Evolutionary conservation across 2,329 filamentous ascomycete species (phyloP).

Genomic region (Alternaria sp.): DNA sequence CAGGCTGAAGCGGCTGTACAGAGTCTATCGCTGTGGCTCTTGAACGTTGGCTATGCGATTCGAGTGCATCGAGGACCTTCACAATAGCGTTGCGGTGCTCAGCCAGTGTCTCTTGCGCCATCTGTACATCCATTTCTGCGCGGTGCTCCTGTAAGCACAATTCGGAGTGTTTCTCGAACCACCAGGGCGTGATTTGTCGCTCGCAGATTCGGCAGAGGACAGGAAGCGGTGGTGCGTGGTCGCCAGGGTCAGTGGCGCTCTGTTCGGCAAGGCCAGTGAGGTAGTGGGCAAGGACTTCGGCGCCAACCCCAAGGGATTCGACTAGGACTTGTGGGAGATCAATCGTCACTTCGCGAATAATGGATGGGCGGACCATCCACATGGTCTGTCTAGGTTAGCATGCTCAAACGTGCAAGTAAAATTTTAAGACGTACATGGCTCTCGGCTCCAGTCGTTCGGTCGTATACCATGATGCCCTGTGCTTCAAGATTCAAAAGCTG

Average conservation of each 20-base stretch:
- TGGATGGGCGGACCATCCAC: conserved; percentile 99
- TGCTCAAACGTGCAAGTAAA: background rate
- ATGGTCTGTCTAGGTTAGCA: conserved; percentile 74
- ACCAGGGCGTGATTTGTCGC: conserved; percentile 96
- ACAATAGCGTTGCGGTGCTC: conserved; percentile 96
- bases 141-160: conserved; percentile 94
- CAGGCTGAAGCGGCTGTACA: conserved; percentile 60
- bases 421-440: conserved; percentile 75
- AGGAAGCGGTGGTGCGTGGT: conserved; percentile 80
- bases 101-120: conserved; percentile 88
- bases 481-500: conserved; percentile 83
- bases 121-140: conserved; percentile 96
- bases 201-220: conserved; percentile 97
- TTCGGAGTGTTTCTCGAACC: conserved; percentile 99
- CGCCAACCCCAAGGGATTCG: conserved; percentile 91
- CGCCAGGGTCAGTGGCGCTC: conserved; percentile 75
- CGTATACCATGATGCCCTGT: conserved; percentile 98
- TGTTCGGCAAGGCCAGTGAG: conserved; percentile 88
- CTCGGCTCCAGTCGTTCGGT: conserved; percentile 82
- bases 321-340: conserved; percentile 89
- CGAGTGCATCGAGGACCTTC: conserved; percentile 90
- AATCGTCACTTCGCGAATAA: conserved; percentile 91
- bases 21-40: conserved; percentile 62
- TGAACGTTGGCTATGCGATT: conserved; percentile 74
- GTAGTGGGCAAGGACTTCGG: conserved; percentile 92